phyloP scores from a whole-genome alignment of 1,284 basidiomycete species.

The Ceratobasidium theobromae region DNA sequence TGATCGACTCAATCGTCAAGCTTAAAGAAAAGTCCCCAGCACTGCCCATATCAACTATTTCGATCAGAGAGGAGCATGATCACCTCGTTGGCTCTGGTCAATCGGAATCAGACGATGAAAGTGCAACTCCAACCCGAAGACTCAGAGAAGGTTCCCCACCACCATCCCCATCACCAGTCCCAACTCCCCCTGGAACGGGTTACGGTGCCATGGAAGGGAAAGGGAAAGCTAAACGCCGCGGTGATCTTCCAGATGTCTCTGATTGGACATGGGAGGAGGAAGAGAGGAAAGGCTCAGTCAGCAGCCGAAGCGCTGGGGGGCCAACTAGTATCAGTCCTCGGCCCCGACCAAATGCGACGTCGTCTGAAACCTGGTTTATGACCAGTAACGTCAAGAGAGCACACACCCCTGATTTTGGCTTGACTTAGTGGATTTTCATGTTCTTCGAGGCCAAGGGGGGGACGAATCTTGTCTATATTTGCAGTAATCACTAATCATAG shows the following conservation, averaged over 20 bases:
- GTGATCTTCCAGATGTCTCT: constrained; percentile 17
- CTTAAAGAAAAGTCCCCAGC: constrained; percentile 10
- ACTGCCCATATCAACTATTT: background rate
- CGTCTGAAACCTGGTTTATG: constrained; percentile 29
- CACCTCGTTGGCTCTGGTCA: constrained; percentile 20
- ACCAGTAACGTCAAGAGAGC: constrained; percentile 11
- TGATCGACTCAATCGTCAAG: constrained; percentile 85
- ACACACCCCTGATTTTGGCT: constrained; percentile 13
- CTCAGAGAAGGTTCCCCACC: constrained; percentile 28
- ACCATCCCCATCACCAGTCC: constrained; percentile 32
- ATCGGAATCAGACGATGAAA: constrained; percentile 19
- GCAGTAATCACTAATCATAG: no score
- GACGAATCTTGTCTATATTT: no score
- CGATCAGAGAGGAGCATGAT: constrained; percentile 17
- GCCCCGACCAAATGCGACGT: constrained; percentile 6
- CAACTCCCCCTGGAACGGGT: constrained; percentile 28
- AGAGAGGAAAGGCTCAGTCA: background rate
- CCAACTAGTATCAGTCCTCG: background rate
- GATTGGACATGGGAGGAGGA: constrained; percentile 33
- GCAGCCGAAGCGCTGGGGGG: background rate
- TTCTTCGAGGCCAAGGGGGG: background rate
- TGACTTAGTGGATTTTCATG: background rate
- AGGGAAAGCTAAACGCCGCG: constrained; percentile 19
- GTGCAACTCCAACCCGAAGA: background rate
- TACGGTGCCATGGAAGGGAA: constrained; percentile 31